phyloP scores from a whole-genome alignment of 495 filamentous ascomycete genomes.

The Podospora didyma region DNA sequence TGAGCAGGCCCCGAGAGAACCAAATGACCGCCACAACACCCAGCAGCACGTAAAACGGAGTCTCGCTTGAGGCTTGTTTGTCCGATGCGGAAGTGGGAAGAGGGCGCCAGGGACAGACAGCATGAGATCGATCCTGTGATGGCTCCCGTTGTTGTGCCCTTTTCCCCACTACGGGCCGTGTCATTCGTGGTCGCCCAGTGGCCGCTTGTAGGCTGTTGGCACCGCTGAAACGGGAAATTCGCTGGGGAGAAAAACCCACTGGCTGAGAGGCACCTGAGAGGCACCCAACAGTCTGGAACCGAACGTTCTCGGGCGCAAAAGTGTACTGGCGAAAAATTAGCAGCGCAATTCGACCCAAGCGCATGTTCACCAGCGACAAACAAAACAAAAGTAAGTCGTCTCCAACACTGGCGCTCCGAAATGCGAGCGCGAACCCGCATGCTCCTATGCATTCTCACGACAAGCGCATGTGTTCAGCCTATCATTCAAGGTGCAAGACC shows the following conservation, averaged over 20 bases:
- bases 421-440: no score
- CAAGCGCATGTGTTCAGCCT: not conserved
- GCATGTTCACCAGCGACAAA: no score
- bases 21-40: conserved; percentile 14
- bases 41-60: not conserved
- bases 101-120: conserved; percentile 6
- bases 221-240: conserved; percentile 5
- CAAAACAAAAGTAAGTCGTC: no score
- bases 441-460: not conserved
- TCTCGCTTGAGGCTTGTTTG: conserved; percentile 1
- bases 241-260: conserved; percentile 13
- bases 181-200: not conserved
- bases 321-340: conserved; percentile 5
- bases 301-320: not conserved
- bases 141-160: not conserved
- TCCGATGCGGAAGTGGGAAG: conserved; percentile 8
- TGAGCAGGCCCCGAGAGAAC: conserved; percentile 16
- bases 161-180: not conserved
- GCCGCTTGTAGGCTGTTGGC: not conserved
- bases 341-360: no score
- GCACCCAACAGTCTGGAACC: conserved; percentile 14
- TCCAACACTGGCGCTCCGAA: no score
- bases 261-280: conserved; percentile 1
- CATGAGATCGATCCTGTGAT: not conserved
- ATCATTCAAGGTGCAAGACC: not conserved